Conservation (phyloP, 1,284 basidiomycete genomes). For the Phylloboletellus chloephorus region DNA sequence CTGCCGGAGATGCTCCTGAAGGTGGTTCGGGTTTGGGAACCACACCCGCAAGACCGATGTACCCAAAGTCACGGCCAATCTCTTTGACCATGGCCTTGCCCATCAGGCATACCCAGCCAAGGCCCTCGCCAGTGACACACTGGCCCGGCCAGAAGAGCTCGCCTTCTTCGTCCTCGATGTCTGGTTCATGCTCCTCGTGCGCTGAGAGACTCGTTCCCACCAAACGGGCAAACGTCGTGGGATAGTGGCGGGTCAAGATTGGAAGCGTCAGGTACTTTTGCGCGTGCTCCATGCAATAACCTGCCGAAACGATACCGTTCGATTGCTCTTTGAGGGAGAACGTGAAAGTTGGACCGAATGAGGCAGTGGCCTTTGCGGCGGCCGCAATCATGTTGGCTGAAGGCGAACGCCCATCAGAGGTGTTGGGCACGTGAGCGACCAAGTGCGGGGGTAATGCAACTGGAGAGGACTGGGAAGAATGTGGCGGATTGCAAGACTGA, state of each 20-base stretch:
- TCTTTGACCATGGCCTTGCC: slow-evolving; percentile 78
- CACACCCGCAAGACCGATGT: slow-evolving; percentile 60
- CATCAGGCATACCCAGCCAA: slow-evolving; percentile 75
- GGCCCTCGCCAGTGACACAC: slow-evolving; percentile 60
- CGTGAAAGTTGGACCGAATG: slow-evolving; percentile 26
- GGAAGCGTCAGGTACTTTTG: slow-evolving; percentile 57
- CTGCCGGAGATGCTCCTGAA: slow-evolving; percentile 28
- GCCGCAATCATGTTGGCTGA: slow-evolving; percentile 27
- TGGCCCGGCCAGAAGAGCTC: slow-evolving; percentile 76
- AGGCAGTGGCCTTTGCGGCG: slow-evolving; percentile 28
- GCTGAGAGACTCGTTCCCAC: slow-evolving; percentile 54
- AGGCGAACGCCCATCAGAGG: slow-evolving; percentile 28
- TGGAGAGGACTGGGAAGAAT: slow-evolving; percentile 22
- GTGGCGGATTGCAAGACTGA: slow-evolving; percentile 25
- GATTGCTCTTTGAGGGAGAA: slow-evolving; percentile 49
- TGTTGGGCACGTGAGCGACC: slow-evolving; percentile 26
- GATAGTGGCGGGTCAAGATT: slow-evolving; percentile 61
- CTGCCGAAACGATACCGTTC: slow-evolving; percentile 38
- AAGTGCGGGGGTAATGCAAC: slow-evolving; percentile 28
- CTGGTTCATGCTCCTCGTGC: slow-evolving; percentile 67
- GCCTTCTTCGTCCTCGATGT: slow-evolving; percentile 75
- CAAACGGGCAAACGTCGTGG: slow-evolving; percentile 66
- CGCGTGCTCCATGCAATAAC: slow-evolving; percentile 44
- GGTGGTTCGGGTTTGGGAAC: slow-evolving; percentile 52
- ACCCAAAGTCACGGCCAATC: slow-evolving; percentile 66